Conservation (phyloP, 2,329 filamentous ascomycete genomes). For the Hysterium pulicare region DNA sequence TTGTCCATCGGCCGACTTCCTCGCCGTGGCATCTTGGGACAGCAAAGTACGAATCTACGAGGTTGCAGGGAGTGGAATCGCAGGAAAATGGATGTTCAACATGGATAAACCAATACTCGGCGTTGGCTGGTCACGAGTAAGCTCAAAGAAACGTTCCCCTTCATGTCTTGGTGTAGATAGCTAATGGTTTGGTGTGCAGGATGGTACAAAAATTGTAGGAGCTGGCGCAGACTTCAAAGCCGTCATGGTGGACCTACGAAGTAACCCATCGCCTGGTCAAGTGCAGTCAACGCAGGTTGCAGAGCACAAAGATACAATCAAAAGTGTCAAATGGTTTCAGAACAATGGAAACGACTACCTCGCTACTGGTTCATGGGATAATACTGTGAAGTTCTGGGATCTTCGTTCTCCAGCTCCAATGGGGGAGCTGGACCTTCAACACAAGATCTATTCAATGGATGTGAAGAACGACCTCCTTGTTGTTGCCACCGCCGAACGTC, state of each 20-base stretch:
- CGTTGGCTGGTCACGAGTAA: constrained; percentile 83
- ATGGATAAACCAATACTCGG: constrained; percentile 82
- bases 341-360: constrained; percentile 71
- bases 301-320: constrained; percentile 79
- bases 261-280: constrained; percentile 32
- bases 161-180: neutral
- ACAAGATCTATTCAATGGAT: constrained; percentile 88
- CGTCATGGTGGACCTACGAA: constrained; percentile 76
- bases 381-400: constrained; percentile 89
- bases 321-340: constrained; percentile 64
- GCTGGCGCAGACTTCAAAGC: constrained; percentile 88
- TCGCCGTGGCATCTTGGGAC: constrained; percentile 93
- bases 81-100: constrained; percentile 82
- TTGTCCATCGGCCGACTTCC: constrained; percentile 71
- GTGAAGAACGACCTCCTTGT: constrained; percentile 85
- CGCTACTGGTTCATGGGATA: constrained; percentile 90
- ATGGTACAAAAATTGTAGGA: constrained; percentile 84
- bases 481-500: constrained; percentile 87
- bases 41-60: constrained; percentile 98
- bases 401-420: constrained; percentile 62
- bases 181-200: constrained; percentile 51
- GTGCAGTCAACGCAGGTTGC: constrained; percentile 62
- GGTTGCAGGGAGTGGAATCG: constrained; percentile 72
- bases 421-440: constrained; percentile 65
- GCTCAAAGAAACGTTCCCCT: constrained; percentile 25